Evolutionary conservation across 148 eudicot genomes (phyloP).

Genomic region (Fagopyrum esculentum): DNA sequence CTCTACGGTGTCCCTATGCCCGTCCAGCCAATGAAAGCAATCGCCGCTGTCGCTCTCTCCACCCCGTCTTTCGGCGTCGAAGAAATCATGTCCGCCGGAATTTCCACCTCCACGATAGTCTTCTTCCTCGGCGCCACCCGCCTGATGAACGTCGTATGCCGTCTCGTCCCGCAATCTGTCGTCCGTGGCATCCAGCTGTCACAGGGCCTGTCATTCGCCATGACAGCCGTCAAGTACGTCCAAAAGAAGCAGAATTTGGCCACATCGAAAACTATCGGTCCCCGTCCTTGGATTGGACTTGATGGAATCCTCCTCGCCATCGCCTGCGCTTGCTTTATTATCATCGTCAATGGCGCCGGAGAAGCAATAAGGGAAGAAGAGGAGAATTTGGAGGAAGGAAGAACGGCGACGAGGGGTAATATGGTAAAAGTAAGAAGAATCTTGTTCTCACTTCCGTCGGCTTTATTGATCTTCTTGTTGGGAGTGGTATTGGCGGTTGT

Average conservation of each 20-base stretch:
- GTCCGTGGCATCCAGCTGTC: slow-evolving; percentile 90
- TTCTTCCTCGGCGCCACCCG: slow-evolving; percentile 63
- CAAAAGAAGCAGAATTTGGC: slow-evolving; percentile 54
- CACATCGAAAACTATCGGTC: slow-evolving; percentile 48
- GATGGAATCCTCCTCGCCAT: slow-evolving; percentile 74
- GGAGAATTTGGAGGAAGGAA: slow-evolving; percentile 11
- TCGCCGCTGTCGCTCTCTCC: slow-evolving; percentile 76
- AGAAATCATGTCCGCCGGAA: slow-evolving; percentile 83
- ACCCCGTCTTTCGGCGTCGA: slow-evolving; percentile 54
- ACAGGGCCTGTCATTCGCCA: slow-evolving; percentile 71
- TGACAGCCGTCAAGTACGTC: slow-evolving; percentile 82
- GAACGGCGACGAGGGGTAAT: not conserved
- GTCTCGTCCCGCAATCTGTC: slow-evolving; percentile 57
- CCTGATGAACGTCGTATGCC: slow-evolving; percentile 69
- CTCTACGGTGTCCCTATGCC: slow-evolving; percentile 91
- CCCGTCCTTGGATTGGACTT: slow-evolving; percentile 72
- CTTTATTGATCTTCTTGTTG: slow-evolving; percentile 57
- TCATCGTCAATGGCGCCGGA: slow-evolving; percentile 63
- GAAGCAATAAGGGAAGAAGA: slow-evolving; percentile 32
- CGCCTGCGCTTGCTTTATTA: slow-evolving; percentile 65
- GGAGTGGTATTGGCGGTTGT: slow-evolving; percentile 53
- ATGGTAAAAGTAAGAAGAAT: slow-evolving; percentile 25
- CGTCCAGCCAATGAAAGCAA: slow-evolving; percentile 93
- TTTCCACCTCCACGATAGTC: slow-evolving; percentile 52
- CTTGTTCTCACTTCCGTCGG: slow-evolving; percentile 60